Conservation (phyloP, 2,329 filamentous ascomycete genomes). For the Pseudodiploospora longispora region DNA sequence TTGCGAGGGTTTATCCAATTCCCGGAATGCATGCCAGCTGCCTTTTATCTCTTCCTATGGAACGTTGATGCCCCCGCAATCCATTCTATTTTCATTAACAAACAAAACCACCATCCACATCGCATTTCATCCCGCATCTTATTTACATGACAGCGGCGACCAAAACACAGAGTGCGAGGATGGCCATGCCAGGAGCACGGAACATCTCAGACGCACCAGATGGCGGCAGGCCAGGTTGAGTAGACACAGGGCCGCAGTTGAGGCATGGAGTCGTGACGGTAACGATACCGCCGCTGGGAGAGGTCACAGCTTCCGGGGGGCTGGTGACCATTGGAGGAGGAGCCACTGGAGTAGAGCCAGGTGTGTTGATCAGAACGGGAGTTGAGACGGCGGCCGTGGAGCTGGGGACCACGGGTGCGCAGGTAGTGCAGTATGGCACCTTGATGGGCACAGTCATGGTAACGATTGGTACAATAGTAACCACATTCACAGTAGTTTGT, state of each 20-base stretch:
- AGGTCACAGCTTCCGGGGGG: constrained; percentile 2
- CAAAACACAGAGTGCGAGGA: constrained; percentile 12
- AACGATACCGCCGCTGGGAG: constrained; percentile 8
- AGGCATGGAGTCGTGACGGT: constrained; percentile 8
- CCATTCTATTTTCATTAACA: too few relatives aligned
- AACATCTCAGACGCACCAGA: constrained; percentile 11
- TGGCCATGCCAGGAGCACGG: constrained; percentile 10
- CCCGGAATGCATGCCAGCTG: too few relatives aligned
- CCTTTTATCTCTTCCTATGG: too few relatives aligned
- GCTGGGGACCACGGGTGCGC: constrained; percentile 13
- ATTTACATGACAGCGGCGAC: constrained; percentile 13
- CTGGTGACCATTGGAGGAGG: constrained; percentile 5
- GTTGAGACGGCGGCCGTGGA: constrained; percentile 10
- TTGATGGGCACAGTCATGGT: constrained; percentile 4
- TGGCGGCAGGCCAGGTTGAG: constrained; percentile 7
- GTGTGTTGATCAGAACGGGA: constrained; percentile 5
- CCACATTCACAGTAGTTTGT: constrained; percentile 13
- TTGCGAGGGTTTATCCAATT: too few relatives aligned
- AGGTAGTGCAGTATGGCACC: constrained; percentile 18
- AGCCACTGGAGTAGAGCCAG: constrained; percentile 1
- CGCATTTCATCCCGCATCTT: not conserved
- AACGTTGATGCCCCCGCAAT: too few relatives aligned
- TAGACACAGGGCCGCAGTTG: constrained; percentile 7
- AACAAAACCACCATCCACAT: too few relatives aligned
- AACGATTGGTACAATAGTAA: constrained; percentile 18